These are phyloP conservation scores for Venturia asperata DNA, from an alignment of 2,329 filamentous ascomycete species.

Conservation along the genomic window DNA sequence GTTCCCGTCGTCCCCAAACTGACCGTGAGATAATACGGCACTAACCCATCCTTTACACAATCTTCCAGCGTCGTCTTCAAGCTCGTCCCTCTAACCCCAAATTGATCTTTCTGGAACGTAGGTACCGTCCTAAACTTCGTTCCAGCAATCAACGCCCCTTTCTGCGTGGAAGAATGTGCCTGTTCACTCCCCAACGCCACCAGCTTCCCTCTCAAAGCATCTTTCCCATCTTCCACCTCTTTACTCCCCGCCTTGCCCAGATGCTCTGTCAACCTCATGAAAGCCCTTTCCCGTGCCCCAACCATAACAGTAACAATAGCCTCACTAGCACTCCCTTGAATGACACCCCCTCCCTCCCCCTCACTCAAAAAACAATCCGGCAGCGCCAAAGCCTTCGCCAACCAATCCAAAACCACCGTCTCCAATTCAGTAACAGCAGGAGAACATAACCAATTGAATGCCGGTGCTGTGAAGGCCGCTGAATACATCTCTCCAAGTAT, in stretches of 20 bases:
- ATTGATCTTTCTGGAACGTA: conserved; percentile 55
- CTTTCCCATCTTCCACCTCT: conserved; percentile 56
- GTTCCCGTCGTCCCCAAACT: conserved; percentile 83
- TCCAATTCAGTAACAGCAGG: conserved; percentile 90
- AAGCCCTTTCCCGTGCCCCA: conserved; percentile 66
- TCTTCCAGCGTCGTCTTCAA: conserved; percentile 57
- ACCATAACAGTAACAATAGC: conserved; percentile 81
- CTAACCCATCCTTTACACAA: conserved; percentile 60
- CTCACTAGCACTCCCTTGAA: conserved; percentile 86
- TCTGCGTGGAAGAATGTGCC: conserved; percentile 77
- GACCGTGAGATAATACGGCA: conserved; percentile 80
- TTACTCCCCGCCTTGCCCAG: conserved; percentile 45
- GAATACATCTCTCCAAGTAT: conserved; percentile 92
- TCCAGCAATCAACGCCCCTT: conserved; percentile 78
- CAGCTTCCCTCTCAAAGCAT: conserved; percentile 59
- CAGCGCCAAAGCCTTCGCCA: conserved; percentile 67
- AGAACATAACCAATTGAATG: conserved; percentile 96
- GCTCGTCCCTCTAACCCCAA: conserved; percentile 60
- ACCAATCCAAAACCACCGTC: conserved; percentile 87
- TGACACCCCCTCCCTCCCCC: conserved; percentile 79
- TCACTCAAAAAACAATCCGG: conserved; percentile 68
- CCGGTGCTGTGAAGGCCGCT: conserved; percentile 77
- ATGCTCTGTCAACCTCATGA: neutral
- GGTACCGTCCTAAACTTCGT: conserved; percentile 69
- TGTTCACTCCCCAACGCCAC: conserved; percentile 76